Evolutionary conservation across 2,329 filamentous ascomycete species (phyloP).

Genomic region (Hypoxylon sp.): DNA sequence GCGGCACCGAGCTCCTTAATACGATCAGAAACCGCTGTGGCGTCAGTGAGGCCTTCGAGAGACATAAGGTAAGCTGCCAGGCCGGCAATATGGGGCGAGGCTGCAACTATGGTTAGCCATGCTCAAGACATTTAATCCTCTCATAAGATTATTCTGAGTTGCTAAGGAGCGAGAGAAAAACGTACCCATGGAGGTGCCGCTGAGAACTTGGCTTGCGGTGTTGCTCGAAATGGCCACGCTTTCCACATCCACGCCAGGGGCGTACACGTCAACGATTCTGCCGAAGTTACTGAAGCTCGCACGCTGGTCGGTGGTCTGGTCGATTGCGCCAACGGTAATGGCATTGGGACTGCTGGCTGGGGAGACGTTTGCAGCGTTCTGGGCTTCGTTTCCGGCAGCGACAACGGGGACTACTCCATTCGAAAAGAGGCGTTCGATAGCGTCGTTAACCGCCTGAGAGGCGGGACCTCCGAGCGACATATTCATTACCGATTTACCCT

Average conservation of each 20-base stretch:
- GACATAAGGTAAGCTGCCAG: conserved; percentile 77
- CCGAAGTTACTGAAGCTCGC: conserved; percentile 74
- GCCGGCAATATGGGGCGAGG: conserved; percentile 76
- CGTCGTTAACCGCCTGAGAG: conserved; percentile 68
- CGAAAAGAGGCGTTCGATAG: conserved; percentile 64
- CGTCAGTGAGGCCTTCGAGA: conserved; percentile 64
- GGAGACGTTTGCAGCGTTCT: conserved; percentile 65
- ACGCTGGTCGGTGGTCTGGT: conserved; percentile 63
- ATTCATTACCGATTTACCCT: conserved; percentile 71
- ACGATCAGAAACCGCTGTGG: conserved; percentile 61
- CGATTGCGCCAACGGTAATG: conserved; percentile 73
- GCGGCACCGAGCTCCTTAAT: conserved; percentile 68
- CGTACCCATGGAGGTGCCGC: conserved; percentile 71
- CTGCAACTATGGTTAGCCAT: conserved; percentile 58
- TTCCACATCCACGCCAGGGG: conserved; percentile 68
- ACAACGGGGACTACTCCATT: conserved; percentile 70
- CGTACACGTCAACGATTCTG: conserved; percentile 66
- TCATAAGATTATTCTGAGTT: neutral
- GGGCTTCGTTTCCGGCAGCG: conserved; percentile 72
- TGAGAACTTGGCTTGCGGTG: conserved; percentile 62
- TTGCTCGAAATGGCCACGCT: conserved; percentile 67
- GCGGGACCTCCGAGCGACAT: conserved; percentile 71
- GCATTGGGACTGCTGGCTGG: conserved; percentile 70
- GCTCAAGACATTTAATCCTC: neutral
- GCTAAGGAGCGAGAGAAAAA: neutral